phyloP scores from a whole-genome alignment of 2,329 filamentous ascomycete species.

The Fusarium sp. region DNA sequence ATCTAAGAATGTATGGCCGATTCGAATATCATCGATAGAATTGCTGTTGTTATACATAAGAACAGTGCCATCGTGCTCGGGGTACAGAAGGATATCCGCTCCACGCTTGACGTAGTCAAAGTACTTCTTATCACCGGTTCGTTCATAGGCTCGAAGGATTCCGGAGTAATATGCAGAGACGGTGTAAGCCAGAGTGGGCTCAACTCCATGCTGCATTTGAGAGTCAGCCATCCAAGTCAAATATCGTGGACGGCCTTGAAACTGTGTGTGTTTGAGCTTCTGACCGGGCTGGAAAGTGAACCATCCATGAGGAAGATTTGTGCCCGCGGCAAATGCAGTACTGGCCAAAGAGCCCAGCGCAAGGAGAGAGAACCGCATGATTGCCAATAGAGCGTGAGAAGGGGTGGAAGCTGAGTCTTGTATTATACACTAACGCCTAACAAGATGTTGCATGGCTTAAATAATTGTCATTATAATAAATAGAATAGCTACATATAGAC shows the following conservation, averaged over 20 bases:
- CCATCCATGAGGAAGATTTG: slow-evolving; percentile 22
- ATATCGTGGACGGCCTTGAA: slow-evolving; percentile 34
- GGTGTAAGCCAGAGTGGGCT: slow-evolving; percentile 41
- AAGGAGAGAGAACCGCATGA: slow-evolving; percentile 3
- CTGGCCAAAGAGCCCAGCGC: background rate
- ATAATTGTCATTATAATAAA: background rate
- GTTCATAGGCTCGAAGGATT: slow-evolving; percentile 28
- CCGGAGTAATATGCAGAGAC: slow-evolving; percentile 33
- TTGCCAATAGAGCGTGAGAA: background rate
- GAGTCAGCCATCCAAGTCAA: slow-evolving; percentile 45
- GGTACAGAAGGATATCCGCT: slow-evolving; percentile 38
- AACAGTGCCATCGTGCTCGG: slow-evolving; percentile 34
- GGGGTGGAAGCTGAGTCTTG: background rate
- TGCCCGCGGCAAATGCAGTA: slow-evolving; percentile 1
- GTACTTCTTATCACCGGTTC: slow-evolving; percentile 38
- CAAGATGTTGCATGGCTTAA: background rate
- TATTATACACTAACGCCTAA: too few relatives aligned
- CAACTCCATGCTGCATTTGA: slow-evolving; percentile 42
- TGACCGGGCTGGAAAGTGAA: slow-evolving; percentile 21
- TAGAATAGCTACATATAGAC: background rate
- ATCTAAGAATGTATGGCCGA: slow-evolving; percentile 30
- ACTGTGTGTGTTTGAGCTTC: slow-evolving; percentile 12
- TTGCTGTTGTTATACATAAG: slow-evolving; percentile 32
- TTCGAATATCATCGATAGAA: slow-evolving; percentile 32
- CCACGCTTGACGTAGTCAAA: slow-evolving; percentile 41